Conservation (phyloP, 176 grass and related monocot genomes). For the Musa troglodytarum region DNA sequence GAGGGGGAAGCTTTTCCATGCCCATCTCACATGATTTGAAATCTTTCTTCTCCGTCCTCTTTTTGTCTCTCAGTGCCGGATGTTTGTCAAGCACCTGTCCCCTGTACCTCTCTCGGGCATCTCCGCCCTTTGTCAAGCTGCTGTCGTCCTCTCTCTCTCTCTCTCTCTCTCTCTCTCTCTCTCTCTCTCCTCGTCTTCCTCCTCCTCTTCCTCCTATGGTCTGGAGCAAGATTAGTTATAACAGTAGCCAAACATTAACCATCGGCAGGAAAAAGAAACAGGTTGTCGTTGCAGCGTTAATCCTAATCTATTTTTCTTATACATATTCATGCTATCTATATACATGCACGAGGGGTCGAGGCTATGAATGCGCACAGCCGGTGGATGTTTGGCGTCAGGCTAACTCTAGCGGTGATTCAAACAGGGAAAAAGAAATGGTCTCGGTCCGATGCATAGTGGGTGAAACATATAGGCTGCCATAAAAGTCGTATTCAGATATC, state of each 20-base stretch:
- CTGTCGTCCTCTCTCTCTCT: slow-evolving; percentile 11
- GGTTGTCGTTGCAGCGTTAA: no score
- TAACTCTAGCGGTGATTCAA: no score
- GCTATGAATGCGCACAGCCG: no score
- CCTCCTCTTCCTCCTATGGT: neutral
- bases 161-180: slow-evolving; percentile 24
- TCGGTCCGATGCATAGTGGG: no score
- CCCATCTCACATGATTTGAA: slow-evolving; percentile 12
- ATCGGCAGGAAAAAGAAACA: neutral
- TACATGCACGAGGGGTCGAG: no score
- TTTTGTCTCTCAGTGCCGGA: slow-evolving; percentile 8
- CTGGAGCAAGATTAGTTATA: neutral
- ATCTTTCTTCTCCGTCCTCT: slow-evolving; percentile 9
- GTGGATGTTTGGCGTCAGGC: no score
- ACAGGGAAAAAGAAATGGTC: no score
- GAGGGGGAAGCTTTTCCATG: neutral
- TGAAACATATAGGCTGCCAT: no score
- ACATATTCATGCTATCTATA: neutral
- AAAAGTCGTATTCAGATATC: no score
- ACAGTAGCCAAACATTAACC: neutral
- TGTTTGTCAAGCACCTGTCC: slow-evolving; percentile 12
- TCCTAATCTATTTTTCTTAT: neutral
- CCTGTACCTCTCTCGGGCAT: neutral
- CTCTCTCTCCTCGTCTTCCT: slow-evolving; percentile 1
- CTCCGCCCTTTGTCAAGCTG: neutral